Conservation (phyloP, 2,329 filamentous ascomycete genomes). For the Penicillium sp. region DNA sequence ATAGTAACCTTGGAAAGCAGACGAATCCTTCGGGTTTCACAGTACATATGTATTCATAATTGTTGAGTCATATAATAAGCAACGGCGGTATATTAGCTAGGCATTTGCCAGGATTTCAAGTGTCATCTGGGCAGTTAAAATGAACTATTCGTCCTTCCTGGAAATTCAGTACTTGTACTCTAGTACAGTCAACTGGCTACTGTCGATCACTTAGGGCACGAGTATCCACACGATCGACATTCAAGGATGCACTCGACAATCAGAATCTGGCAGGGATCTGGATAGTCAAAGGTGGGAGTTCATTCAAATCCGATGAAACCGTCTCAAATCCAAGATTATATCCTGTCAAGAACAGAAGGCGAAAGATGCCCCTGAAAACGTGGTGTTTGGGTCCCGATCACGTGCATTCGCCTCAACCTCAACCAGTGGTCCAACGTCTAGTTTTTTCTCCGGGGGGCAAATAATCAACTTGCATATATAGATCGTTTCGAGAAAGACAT, state of each 20-base stretch:
- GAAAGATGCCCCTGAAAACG: background rate
- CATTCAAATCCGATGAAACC: background rate
- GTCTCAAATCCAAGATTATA: background rate
- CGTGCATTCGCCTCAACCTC: constrained; percentile 10
- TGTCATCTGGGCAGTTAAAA: too few relatives aligned
- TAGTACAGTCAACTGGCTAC: too few relatives aligned
- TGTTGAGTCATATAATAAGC: too few relatives aligned
- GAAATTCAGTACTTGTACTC: too few relatives aligned
- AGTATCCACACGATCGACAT: constrained; percentile 12
- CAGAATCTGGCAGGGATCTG: background rate
- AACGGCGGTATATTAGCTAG: too few relatives aligned
- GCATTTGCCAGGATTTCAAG: too few relatives aligned
- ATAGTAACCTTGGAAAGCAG: too few relatives aligned
- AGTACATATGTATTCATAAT: too few relatives aligned
- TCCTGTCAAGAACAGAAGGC: background rate
- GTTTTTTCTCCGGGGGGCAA: constrained; percentile 11
- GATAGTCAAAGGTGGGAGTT: background rate
- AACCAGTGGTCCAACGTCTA: constrained; percentile 7
- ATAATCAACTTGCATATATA: background rate
- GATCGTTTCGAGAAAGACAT: background rate
- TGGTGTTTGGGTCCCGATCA: constrained; percentile 4
- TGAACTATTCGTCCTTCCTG: too few relatives aligned
- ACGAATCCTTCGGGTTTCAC: too few relatives aligned
- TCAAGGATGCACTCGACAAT: background rate
- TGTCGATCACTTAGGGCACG: constrained; percentile 4